Base-by-base conservation (phyloP, 2,329 filamentous ascomycete species). In the Incumbomyces lentus region DNA sequence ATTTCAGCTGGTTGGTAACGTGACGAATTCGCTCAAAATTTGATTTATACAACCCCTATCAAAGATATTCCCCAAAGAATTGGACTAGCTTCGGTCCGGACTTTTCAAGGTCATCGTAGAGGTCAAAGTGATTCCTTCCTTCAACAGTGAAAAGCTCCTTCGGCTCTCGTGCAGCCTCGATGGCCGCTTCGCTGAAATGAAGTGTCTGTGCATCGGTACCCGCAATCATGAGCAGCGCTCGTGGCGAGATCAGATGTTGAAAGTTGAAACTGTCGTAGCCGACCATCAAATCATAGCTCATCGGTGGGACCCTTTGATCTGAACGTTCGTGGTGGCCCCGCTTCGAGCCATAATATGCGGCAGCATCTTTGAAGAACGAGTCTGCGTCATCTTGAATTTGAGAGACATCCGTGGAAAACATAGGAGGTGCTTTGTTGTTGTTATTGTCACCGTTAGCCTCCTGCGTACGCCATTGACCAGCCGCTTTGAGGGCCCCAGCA, bases 171-270 rank as follows among this genome's bases (percentile, higher is more conserved):
- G 59, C 59, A 17, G 30, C 32, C 14, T 44, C 52, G 4, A 61
- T 48, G 3, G 42, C 57, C 2, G 44, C 46, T 44, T 58, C 47
- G 36, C 55, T 60, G 41, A 49, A 60, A 30, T 53, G 54, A n/a
- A 47, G 31, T 6, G 59, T 57, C 7, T 50, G 54, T 6, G 59
- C 58, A 7, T 54, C 40, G 6, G 44, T 46, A 2, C 58, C 59
- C 2, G 55, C 49, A 40, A 60, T 59, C 55, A 60, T 58, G 33
- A 61, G 40, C 36, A 60, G 32, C 6, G 59, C 58, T 34, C 59
- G 48, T 7, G 60, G 59, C 10, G 49, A 42, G 34, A 61, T 58
- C 40, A 57, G 26, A 16, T 55, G 22, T 17, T 52, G 53, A 38
- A 57, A 56, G 2, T 34, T 42, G 41, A 44, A 59, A 0, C 56